A percentile compares a stretch with the other conserved stretches of the same genome.
Conservation (phyloP, 495 filamentous ascomycete genomes). For the Elasticomyces elasticus region DNA sequence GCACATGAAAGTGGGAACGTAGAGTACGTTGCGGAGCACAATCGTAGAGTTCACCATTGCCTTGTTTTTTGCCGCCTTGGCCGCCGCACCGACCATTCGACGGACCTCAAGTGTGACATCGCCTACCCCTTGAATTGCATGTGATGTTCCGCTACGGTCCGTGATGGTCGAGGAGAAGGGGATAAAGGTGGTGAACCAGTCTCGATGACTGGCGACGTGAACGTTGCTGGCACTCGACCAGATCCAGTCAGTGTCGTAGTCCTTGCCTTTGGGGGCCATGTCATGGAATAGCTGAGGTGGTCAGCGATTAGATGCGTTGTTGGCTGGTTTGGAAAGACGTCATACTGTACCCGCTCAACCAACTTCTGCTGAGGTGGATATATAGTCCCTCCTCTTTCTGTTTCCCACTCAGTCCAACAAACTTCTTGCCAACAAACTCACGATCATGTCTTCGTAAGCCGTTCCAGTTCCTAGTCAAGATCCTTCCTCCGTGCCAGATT, state of each 20-base stretch:
- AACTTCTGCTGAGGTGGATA: no score
- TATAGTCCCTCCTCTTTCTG: no score
- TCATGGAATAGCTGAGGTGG: neutral
- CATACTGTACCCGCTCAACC: no score
- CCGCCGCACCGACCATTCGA: neutral
- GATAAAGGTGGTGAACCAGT: neutral
- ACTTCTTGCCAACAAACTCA: no score
- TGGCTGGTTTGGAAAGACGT: no score
- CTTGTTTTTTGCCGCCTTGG: neutral
- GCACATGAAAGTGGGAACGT: neutral
- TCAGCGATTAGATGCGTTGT: no score
- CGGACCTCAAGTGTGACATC: neutral
- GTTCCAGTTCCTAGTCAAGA: no score
- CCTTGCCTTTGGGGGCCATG: neutral
- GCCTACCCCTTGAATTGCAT: neutral
- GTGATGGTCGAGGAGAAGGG: neutral
- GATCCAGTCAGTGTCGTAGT: neutral
- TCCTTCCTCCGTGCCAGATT: no score
- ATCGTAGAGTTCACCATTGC: conserved; percentile 1
- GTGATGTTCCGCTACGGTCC: neutral
- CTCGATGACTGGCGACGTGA: neutral
- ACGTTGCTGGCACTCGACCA: neutral
- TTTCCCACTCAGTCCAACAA: no score
- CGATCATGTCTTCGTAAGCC: no score
- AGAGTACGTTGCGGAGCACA: neutral